A percentile compares a stretch with the other conserved stretches of the same genome.
Evolutionary conservation across 129 eudicot species (phyloP).

Genomic region (Tanacetum coccineum): DNA sequence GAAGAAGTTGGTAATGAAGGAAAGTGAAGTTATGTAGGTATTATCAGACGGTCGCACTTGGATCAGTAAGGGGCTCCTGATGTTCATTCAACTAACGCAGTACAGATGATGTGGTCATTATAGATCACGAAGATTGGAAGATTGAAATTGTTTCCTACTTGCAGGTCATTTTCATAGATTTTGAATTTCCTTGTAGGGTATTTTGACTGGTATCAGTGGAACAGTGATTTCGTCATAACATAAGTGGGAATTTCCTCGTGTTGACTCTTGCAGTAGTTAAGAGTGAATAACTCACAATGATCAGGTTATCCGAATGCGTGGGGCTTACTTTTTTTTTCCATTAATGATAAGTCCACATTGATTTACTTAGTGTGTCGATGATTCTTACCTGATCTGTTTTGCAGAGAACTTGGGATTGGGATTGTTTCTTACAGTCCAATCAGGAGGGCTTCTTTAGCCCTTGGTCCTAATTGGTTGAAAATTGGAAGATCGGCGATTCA

Average conservation of each 20-base stretch:
- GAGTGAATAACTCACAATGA: too few relatives aligned
- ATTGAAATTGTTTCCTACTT: not conserved
- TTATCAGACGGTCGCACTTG: constrained; percentile 1
- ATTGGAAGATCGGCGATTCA: constrained; percentile 28
- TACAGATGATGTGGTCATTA: constrained; percentile 37
- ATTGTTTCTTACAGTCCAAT: constrained; percentile 55
- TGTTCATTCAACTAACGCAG: constrained; percentile 44
- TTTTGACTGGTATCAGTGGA: too few relatives aligned
- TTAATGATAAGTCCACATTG: too few relatives aligned
- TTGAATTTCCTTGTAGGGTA: too few relatives aligned
- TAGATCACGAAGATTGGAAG: constrained; percentile 60
- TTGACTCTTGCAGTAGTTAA: too few relatives aligned
- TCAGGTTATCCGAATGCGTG: too few relatives aligned
- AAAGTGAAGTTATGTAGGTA: constrained; percentile 35
- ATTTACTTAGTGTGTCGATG: not conserved
- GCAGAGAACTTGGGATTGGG: constrained; percentile 58
- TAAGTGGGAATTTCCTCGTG: too few relatives aligned
- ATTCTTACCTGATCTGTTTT: not conserved
- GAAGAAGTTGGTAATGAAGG: constrained; percentile 68
- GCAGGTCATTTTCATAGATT: constrained; percentile 47
- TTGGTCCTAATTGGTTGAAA: constrained; percentile 33
- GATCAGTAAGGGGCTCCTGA: constrained; percentile 70
- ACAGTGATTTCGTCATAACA: too few relatives aligned
- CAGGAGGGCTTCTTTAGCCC: constrained; percentile 39
- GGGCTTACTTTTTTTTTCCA: too few relatives aligned